Evolutionary conservation across 371 early-diverging fungal species (phyloP), one percentile per base, ranked within the genome.

Genomic region (Mortierella sp.): DNA sequence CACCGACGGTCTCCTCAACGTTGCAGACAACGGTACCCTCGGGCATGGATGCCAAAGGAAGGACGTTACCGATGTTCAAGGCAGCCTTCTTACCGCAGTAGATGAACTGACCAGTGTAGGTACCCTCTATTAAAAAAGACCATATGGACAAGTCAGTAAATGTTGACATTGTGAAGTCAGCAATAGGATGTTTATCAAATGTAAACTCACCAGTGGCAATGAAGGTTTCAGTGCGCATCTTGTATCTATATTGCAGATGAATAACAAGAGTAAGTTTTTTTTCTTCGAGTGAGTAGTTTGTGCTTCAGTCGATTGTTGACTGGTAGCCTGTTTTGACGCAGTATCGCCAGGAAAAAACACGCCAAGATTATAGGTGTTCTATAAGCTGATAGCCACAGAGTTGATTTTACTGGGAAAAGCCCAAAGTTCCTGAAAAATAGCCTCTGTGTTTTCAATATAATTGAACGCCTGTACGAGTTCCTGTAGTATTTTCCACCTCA

Each of bases 21-120:
- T 99, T 98, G 92, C 96, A 98, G 86, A 99, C 89, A 83, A 98
- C 91, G 86, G 98, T 95, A 95, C 99, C 99, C 90, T 99, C 99
- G 84, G 99, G 99, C 92, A 99, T 95, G 82, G 96, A 88, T 66
- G 92, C 89, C 75, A 99, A 86, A 75, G 98, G 97, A 72, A 98
- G 90, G 67, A 95, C 92, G 92, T 99, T 99, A 74, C 99, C 99
- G 80, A 99, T 91, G 84, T 89, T 91, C 76, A 99, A 89, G 70
- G 96, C 85, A 81, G 97, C 98, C 90, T 98, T 98, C 93, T 97
- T 97, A 84, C 99, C 99, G 89, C 96, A 95, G 91, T 96, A 96
- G 80, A 99, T 89, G 85, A 97, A 98, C 89, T 99, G 98, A 66
- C 99, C 99, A 67, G 99, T 97, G 95, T 97, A 96, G 89, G 98